Evolutionary conservation across 108 stramenopile genomes (phyloP).

Genomic region (Cylindrotheca closterium): DNA sequence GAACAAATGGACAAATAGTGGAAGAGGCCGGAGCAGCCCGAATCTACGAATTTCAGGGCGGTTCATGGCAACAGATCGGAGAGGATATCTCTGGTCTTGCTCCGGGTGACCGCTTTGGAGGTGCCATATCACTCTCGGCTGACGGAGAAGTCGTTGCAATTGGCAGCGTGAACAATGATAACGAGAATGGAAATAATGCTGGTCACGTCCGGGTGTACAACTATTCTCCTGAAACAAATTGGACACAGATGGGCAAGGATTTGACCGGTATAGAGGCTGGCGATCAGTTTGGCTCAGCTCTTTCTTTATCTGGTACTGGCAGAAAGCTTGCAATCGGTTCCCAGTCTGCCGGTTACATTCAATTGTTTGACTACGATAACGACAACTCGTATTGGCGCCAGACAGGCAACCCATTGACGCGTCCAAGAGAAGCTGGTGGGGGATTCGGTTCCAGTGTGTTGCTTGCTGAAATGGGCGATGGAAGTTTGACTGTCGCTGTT

Average conservation of each 20-base stretch:
- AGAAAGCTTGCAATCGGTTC: slow-evolving; percentile 15
- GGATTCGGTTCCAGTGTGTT: neutral
- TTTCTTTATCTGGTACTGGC: slow-evolving; percentile 34
- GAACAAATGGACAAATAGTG: neutral
- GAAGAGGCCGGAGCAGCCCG: slow-evolving; percentile 23
- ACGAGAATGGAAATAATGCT: slow-evolving; percentile 12
- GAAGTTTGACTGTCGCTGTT: neutral
- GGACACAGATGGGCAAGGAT: slow-evolving; percentile 9
- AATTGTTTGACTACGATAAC: slow-evolving; percentile 17
- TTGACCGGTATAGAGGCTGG: slow-evolving; percentile 6
- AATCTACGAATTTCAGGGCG: slow-evolving; percentile 8
- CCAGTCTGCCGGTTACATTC: slow-evolving; percentile 20
- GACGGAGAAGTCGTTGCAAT: slow-evolving; percentile 30
- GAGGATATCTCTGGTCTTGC: slow-evolving; percentile 7
- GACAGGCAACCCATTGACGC: neutral
- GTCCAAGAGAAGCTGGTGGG: too few species aligned
- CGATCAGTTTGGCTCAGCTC: slow-evolving; percentile 34
- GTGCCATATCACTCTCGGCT: slow-evolving; percentile 33
- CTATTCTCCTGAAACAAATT: neutral
- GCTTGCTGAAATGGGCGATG: neutral
- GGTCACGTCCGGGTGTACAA: slow-evolving; percentile 30
- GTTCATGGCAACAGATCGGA: slow-evolving; percentile 28
- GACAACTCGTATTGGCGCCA: neutral
- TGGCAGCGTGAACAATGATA: slow-evolving; percentile 15
- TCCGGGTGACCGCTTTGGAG: slow-evolving; percentile 23